Evolutionary conservation across 345 rosid species (phyloP).

Genomic region (Luvunga scandens): DNA sequence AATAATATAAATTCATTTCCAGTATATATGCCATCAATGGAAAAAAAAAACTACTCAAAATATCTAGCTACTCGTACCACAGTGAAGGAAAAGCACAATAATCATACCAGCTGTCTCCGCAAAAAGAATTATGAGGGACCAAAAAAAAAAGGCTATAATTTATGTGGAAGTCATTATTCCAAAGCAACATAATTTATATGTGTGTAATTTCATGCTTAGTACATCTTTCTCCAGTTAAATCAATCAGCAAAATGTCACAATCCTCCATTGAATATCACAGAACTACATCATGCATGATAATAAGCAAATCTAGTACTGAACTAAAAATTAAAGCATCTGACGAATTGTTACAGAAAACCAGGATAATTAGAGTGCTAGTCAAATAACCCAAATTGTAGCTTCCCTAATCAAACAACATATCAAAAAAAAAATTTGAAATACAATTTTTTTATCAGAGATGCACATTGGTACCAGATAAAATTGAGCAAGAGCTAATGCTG

Average conservation of each 20-base stretch:
- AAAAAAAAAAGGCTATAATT: neutral
- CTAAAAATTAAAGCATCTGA: neutral
- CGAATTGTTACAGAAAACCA: neutral
- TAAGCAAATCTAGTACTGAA: neutral
- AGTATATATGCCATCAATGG: neutral
- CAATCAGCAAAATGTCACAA: neutral
- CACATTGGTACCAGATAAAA: neutral
- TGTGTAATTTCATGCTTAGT: neutral
- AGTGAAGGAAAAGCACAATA: neutral
- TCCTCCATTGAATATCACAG: neutral
- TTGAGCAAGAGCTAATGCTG: too few relatives aligned
- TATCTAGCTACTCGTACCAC: neutral
- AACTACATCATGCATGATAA: neutral
- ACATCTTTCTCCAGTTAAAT: neutral
- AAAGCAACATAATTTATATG: neutral
- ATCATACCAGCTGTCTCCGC: neutral
- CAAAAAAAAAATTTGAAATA: neutral
- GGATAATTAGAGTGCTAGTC: neutral
- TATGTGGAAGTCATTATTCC: neutral
- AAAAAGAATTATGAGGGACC: neutral
- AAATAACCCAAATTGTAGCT: neutral
- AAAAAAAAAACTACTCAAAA: neutral
- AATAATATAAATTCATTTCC: neutral
- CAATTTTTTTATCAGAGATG: neutral
- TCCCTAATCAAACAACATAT: neutral